Evolutionary conservation across 2,329 filamentous ascomycete genomes (phyloP).

Genomic region (Rhytidhysteron rufulum): DNA sequence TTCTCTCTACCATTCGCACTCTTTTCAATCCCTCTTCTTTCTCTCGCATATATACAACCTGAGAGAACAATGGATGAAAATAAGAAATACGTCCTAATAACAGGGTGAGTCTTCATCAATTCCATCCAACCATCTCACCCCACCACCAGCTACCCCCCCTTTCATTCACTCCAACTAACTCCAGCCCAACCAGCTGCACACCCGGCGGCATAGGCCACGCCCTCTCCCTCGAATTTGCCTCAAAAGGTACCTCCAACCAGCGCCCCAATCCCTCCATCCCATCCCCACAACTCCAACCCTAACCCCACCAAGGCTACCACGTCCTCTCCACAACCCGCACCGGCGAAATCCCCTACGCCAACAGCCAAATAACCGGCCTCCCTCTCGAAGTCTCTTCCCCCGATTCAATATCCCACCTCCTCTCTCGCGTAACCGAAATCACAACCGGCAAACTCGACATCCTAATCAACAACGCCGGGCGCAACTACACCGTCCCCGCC

Average conservation of each 20-base stretch:
- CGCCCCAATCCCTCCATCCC: neutral
- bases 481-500: constrained; percentile 56
- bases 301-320: constrained; percentile 39
- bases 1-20: neutral
- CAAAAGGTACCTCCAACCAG: constrained; percentile 35
- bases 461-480: constrained; percentile 57
- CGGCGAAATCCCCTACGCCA: constrained; percentile 43
- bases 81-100: constrained; percentile 33
- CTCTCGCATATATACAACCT: neutral
- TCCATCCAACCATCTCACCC: too few species aligned
- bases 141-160: neutral
- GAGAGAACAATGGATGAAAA: constrained; percentile 4
- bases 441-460: constrained; percentile 51
- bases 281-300: neutral
- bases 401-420: constrained; percentile 47
- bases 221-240: constrained; percentile 55
- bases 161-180: constrained; percentile 1
- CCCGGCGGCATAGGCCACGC: constrained; percentile 58
- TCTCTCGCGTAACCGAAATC: constrained; percentile 42
- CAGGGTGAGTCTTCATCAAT: constrained; percentile 26
- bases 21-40: neutral
- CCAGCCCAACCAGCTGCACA: constrained; percentile 36
- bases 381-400: constrained; percentile 51
- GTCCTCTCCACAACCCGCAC: constrained; percentile 58
- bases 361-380: constrained; percentile 52